Percentiles rank a stretch among this genome's conserved stretches.
phyloP scores from a whole-genome alignment of 1,139 yeast species.

The Yamadazyma friedrichii region DNA sequence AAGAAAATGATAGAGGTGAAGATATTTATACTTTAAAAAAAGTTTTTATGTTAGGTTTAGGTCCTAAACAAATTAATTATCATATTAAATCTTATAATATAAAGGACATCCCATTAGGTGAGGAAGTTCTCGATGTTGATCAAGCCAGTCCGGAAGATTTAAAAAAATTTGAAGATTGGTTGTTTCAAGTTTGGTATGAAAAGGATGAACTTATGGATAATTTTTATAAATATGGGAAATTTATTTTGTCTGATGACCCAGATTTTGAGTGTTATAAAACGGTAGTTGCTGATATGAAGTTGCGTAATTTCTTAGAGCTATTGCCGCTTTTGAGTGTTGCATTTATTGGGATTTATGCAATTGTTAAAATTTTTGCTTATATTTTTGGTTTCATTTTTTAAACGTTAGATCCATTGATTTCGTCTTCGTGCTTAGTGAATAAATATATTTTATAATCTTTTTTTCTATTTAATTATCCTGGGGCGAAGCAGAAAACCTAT shows the following conservation, averaged over 20 bases:
- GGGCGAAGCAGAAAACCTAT: too few species aligned
- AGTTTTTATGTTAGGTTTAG: conserved; percentile 65
- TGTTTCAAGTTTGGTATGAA: conserved; percentile 69
- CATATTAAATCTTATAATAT: conserved; percentile 60
- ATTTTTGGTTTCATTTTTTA: background rate
- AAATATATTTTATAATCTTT: too few species aligned
- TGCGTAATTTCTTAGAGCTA: conserved; percentile 23
- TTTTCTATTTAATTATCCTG: too few species aligned
- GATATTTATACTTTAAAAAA: conserved; percentile 64
- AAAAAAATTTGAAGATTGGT: conserved; percentile 68
- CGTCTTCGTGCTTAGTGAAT: too few species aligned
- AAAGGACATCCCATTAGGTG: conserved; percentile 65
- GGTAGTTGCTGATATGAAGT: conserved; percentile 30
- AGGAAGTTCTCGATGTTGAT: conserved; percentile 43
- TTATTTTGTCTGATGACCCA: conserved; percentile 32
- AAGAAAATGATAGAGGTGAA: conserved; percentile 69
- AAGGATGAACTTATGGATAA: conserved; percentile 69
- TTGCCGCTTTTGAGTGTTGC: conserved; percentile 17
- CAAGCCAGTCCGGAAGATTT: conserved; percentile 44
- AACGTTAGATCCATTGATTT: background rate
- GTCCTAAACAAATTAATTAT: conserved; percentile 66
- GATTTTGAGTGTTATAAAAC: conserved; percentile 18
- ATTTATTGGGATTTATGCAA: background rate
- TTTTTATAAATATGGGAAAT: conserved; percentile 59
- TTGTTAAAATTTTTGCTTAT: background rate